A percentile compares a stretch with the other conserved stretches of the same genome.
Evolutionary conservation across 352 stramenopile genomes (phyloP).

Genomic region (Elongisporangium undulatum): DNA sequence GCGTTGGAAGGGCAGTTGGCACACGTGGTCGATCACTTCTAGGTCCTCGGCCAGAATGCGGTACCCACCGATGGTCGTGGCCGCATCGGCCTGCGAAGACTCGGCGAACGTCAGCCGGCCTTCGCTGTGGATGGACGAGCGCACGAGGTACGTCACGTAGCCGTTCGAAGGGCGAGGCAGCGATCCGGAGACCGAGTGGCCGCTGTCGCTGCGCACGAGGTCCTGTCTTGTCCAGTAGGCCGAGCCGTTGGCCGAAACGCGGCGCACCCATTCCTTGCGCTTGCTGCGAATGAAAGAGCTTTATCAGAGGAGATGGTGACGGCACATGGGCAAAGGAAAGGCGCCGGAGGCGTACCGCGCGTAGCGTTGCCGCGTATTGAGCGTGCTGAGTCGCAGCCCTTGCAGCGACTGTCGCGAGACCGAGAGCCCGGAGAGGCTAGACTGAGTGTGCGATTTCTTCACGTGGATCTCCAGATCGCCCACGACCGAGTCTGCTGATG

Average conservation of each 20-base stretch:
- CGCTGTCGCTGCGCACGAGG: constrained; percentile 26
- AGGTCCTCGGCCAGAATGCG: constrained; percentile 48
- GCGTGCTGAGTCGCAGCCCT: constrained; percentile 42
- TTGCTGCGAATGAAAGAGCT: constrained; percentile 16
- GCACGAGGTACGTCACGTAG: constrained; percentile 67
- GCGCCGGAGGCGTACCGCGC: constrained; percentile 19
- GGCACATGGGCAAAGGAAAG: background rate
- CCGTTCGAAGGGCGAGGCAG: constrained; percentile 44
- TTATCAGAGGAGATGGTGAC: background rate
- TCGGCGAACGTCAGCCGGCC: constrained; percentile 66
- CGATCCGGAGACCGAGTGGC: background rate
- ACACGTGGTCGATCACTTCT: constrained; percentile 59
- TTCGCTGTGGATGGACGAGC: constrained; percentile 54
- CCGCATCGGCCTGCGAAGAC: constrained; percentile 45
- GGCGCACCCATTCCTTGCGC: constrained; percentile 78
- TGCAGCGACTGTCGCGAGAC: constrained; percentile 19
- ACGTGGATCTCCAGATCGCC: constrained; percentile 7
- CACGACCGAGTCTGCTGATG: constrained; percentile 4
- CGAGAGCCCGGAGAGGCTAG: constrained; percentile 5
- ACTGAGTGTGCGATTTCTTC: constrained; percentile 14
- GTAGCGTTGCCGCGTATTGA: constrained; percentile 77
- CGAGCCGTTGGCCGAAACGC: constrained; percentile 53
- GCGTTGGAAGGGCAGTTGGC: constrained; percentile 59
- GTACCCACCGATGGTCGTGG: constrained; percentile 62
- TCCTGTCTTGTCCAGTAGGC: constrained; percentile 70